Percentiles rank a stretch among this genome's conserved stretches.
phyloP scores from a whole-genome alignment of 331 rosid species.

The Quercus phellos region DNA sequence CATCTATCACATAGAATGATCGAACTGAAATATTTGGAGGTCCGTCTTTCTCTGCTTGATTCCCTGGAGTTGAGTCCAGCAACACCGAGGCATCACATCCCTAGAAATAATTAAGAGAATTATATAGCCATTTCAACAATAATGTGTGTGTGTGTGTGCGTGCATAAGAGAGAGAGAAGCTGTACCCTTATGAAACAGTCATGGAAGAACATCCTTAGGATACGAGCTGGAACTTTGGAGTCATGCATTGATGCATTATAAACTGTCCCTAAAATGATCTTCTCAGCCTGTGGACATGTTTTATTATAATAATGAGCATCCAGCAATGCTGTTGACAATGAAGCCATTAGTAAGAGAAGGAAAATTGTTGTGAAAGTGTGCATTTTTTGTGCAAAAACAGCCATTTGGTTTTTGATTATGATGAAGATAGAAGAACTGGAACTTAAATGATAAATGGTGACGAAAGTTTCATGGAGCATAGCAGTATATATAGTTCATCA shows the following conservation, averaged over 20 bases:
- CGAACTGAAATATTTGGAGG: slow-evolving; percentile 64
- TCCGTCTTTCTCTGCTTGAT: slow-evolving; percentile 79
- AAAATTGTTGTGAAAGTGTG: slow-evolving; percentile 15
- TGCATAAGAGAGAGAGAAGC: background rate
- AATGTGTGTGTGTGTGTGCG: background rate
- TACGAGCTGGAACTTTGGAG: slow-evolving; percentile 73
- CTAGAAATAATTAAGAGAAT: slow-evolving; percentile 25
- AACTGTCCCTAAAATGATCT: slow-evolving; percentile 51
- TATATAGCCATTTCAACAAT: background rate
- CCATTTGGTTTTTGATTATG: slow-evolving; percentile 24
- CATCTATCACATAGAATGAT: slow-evolving; percentile 66
- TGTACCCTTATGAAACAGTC: slow-evolving; percentile 87
- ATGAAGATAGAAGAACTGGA: background rate
- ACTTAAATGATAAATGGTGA: background rate
- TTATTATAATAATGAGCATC: slow-evolving; percentile 42
- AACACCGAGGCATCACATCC: slow-evolving; percentile 83
- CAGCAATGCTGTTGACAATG: slow-evolving; percentile 44
- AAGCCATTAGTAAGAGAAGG: slow-evolving; percentile 21
- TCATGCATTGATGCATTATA: slow-evolving; percentile 55
- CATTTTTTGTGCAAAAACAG: slow-evolving; percentile 23
- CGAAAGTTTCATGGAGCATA: background rate
- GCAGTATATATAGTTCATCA: slow-evolving; percentile 5
- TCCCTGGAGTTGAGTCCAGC: slow-evolving; percentile 55
- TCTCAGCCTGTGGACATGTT: slow-evolving; percentile 63
- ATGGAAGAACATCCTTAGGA: slow-evolving; percentile 82